phyloP scores from a whole-genome alignment of 345 rosid species.

The Garcia nutans region DNA sequence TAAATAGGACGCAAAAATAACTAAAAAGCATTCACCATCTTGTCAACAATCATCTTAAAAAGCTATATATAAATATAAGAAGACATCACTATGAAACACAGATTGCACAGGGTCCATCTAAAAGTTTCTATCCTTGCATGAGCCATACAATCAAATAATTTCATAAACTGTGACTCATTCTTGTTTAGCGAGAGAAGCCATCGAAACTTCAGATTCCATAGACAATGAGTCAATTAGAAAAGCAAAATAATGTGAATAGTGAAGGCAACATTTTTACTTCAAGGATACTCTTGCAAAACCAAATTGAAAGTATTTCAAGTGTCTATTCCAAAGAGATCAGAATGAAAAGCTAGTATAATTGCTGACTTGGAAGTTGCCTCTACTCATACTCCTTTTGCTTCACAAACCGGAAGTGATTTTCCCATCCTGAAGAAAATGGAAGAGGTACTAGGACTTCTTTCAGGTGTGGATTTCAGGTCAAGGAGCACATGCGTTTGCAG shows the following conservation, averaged over 20 bases:
- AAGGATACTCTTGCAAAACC: neutral
- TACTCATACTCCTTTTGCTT: neutral
- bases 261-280: neutral
- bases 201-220: no score
- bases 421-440: neutral
- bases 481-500: neutral
- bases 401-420: neutral
- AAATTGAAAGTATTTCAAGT: neutral
- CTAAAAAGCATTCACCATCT: neutral
- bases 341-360: neutral
- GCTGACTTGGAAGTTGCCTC: neutral
- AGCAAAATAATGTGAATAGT: neutral
- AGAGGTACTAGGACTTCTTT: neutral
- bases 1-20: conserved; percentile 17
- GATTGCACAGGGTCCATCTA: neutral
- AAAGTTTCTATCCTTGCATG: neutral
- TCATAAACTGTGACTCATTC: neutral
- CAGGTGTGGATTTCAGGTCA: neutral
- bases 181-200: neutral
- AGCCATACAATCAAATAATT: neutral
- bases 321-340: neutral
- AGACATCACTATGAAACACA: neutral
- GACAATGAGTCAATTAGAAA: neutral
- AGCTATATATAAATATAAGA: neutral
- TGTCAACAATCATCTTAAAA: neutral